Conservation (phyloP, 495 filamentous ascomycete species). For the Talaromyces stipitatus region DNA sequence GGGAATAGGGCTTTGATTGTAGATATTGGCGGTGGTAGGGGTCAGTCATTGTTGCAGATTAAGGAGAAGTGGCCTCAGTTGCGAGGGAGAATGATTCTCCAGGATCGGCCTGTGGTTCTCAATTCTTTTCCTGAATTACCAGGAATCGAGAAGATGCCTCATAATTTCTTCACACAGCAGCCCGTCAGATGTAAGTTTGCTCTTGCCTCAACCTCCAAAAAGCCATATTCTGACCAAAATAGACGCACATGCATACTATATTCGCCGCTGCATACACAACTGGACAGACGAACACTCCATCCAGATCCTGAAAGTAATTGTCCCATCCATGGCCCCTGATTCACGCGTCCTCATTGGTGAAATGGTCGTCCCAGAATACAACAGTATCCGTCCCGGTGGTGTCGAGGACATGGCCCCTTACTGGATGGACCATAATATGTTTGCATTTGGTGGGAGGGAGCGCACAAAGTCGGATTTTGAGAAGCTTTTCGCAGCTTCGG, state of each 20-base stretch:
- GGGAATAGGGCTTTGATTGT: conserved; percentile 30
- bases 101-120: conserved; percentile 39
- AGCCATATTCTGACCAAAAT: background rate
- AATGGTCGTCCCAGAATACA: conserved; percentile 28
- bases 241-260: conserved; percentile 36
- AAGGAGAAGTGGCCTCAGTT: conserved; percentile 11
- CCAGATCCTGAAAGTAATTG: conserved; percentile 28
- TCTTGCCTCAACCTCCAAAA: background rate
- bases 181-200: conserved; percentile 24
- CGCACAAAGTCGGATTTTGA: conserved; percentile 9
- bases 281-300: conserved; percentile 27
- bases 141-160: conserved; percentile 17
- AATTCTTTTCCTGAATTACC: conserved; percentile 17
- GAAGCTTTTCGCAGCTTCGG: conserved; percentile 2
- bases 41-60: conserved; percentile 41
- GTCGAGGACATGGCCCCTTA: conserved; percentile 11
- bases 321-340: conserved; percentile 23
- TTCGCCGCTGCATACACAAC: conserved; percentile 38
- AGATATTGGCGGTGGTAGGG: conserved; percentile 46
- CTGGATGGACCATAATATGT: conserved; percentile 13
- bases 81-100: conserved; percentile 36
- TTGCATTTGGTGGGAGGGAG: conserved; percentile 10
- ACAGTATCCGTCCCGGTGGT: conserved; percentile 4
- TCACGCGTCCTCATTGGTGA: conserved; percentile 40
- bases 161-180: conserved; percentile 49